A percentile compares a stretch with the other conserved stretches of the same genome.
phyloP scores from a whole-genome alignment of 2,329 filamentous ascomycete genomes.

The Kalmusia sp. region DNA sequence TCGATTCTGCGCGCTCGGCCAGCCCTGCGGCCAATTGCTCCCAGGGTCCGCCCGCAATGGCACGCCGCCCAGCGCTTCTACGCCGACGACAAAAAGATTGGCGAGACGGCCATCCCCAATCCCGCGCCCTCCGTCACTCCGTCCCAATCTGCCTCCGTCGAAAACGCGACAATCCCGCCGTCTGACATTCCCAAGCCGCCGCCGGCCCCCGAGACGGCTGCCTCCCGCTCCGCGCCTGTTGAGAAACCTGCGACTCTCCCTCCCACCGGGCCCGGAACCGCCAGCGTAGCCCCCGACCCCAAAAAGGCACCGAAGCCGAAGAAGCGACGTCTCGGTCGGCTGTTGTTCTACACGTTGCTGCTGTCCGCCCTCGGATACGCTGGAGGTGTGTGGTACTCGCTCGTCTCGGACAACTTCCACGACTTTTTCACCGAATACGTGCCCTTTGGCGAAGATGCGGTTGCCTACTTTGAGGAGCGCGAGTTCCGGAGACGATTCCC shows the following conservation, averaged over 20 bases:
- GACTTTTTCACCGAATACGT: slow-evolving; percentile 99
- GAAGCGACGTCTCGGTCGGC: slow-evolving; percentile 73
- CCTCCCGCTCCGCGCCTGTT: slow-evolving; percentile 43
- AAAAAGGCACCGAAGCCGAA: slow-evolving; percentile 61
- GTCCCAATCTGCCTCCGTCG: slow-evolving; percentile 32
- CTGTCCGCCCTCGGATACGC: slow-evolving; percentile 81
- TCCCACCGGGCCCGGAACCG: slow-evolving; percentile 51
- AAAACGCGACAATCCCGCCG: slow-evolving; percentile 54
- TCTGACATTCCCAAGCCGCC: slow-evolving; percentile 57
- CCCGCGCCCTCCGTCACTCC: slow-evolving; percentile 47
- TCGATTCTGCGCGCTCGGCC: slow-evolving; percentile 58
- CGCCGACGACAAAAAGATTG: slow-evolving; percentile 55
- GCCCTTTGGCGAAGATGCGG: slow-evolving; percentile 91
- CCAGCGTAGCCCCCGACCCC: slow-evolving; percentile 51
- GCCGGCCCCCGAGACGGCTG: slow-evolving; percentile 49
- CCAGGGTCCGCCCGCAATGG: slow-evolving; percentile 46
- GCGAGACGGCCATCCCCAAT: slow-evolving; percentile 47
- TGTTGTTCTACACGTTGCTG: slow-evolving; percentile 77
- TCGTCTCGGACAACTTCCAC: slow-evolving; percentile 96
- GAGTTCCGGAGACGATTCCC: slow-evolving; percentile 89
- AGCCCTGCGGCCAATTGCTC: slow-evolving; percentile 47
- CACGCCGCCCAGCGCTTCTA: slow-evolving; percentile 55
- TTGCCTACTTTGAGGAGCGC: slow-evolving; percentile 93
- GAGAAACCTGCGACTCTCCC: slow-evolving; percentile 43
- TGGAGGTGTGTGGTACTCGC: slow-evolving; percentile 89